These are phyloP conservation scores for Globisporangium parvum DNA, from an alignment of 352 stramenopile species.

Conservation along the genomic window DNA sequence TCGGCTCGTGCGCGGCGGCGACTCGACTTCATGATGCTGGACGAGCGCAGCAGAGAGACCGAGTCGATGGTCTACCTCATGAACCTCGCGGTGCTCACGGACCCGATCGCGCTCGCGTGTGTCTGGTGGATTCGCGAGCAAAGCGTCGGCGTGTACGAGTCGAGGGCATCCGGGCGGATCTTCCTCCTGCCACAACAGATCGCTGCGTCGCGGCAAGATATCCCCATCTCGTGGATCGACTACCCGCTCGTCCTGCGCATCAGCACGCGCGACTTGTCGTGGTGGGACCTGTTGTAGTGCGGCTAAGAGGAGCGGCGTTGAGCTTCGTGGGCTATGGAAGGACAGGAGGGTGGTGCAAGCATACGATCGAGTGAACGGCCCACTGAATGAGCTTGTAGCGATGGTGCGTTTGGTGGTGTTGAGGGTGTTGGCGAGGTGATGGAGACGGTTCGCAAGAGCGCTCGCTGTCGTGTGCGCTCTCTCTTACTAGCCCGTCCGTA, in stretches of 20 bases:
- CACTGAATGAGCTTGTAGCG: no score
- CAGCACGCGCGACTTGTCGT: background rate
- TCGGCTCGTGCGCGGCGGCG: background rate
- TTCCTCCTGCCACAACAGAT: background rate
- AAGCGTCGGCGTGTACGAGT: background rate
- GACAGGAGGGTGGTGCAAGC: no score
- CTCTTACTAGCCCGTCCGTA: no score
- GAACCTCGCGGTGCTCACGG: slow-evolving; percentile 8
- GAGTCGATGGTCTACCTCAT: slow-evolving; percentile 7
- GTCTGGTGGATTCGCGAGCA: background rate
- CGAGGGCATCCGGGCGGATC: background rate
- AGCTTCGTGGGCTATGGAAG: no score
- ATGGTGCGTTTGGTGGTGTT: no score
- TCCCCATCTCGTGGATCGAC: background rate
- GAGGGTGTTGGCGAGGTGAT: no score
- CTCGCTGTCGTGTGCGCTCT: no score
- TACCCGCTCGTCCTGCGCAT: background rate
- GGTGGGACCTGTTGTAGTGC: background rate
- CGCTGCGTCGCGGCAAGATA: background rate
- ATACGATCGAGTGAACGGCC: no score
- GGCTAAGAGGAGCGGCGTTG: background rate
- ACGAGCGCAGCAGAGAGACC: background rate
- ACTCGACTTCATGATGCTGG: background rate
- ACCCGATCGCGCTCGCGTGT: background rate
- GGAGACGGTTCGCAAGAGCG: no score